A percentile compares a stretch with the other conserved stretches of the same genome.
These are phyloP conservation scores for Penicillium flavigenum DNA, from an alignment of 495 filamentous ascomycete species.

Conservation along the genomic window DNA sequence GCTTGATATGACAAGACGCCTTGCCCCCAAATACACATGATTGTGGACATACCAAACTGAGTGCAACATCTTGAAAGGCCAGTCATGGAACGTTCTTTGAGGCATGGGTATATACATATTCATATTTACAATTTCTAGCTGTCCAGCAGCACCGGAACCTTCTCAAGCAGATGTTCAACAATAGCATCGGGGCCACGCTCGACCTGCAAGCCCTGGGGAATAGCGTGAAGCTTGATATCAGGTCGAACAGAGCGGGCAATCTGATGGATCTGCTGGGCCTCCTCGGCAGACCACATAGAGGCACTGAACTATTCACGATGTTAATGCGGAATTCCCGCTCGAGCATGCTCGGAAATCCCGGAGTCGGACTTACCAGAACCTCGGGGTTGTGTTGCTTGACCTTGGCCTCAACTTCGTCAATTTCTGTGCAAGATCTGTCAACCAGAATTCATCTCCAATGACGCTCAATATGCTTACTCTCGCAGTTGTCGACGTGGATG, in stretches of 20 bases:
- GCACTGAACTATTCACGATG: constrained; percentile 54
- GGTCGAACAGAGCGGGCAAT: constrained; percentile 54
- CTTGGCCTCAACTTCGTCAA: constrained; percentile 53
- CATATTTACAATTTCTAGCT: constrained; percentile 23
- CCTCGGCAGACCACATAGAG: constrained; percentile 65
- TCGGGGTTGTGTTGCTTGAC: constrained; percentile 51
- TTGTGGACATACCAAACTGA: no score
- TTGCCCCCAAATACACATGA: no score
- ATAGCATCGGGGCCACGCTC: constrained; percentile 64
- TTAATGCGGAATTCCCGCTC: constrained; percentile 6
- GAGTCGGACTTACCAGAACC: constrained; percentile 43
- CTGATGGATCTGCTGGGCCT: constrained; percentile 54
- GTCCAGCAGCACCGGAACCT: constrained; percentile 54
- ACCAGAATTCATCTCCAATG: not conserved
- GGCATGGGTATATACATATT: constrained; percentile 1
- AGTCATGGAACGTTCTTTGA: not conserved
- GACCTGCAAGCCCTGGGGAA: constrained; percentile 64
- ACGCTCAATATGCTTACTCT: constrained; percentile 39
- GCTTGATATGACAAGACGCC: no score
- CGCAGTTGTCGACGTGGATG: constrained; percentile 57
- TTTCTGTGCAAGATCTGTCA: constrained; percentile 30
- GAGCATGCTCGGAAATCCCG: constrained; percentile 17
- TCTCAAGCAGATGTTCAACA: constrained; percentile 61
- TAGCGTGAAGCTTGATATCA: constrained; percentile 56
- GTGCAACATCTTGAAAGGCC: no score